A percentile compares a stretch with the other conserved stretches of the same genome.
Conservation (phyloP, 305 asterid species). For the Fraxinus velutina region DNA sequence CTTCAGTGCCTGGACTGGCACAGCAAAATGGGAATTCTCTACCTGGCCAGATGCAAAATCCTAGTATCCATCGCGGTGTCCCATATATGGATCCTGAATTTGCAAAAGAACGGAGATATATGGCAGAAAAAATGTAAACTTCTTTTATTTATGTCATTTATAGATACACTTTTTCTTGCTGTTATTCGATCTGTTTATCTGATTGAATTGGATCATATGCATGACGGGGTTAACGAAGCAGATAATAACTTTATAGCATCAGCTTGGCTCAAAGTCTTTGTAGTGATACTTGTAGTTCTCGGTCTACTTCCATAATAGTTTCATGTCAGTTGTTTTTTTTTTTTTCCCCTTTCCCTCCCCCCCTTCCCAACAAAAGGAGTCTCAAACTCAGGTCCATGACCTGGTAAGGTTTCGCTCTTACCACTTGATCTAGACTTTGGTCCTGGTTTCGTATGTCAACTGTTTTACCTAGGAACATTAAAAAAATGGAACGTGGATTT, state of each 20-base stretch:
- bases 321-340: background rate
- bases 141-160: slow-evolving; percentile 14
- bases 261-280: background rate
- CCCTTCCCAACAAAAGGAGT: background rate
- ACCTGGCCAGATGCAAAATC: slow-evolving; percentile 69
- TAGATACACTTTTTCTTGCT: background rate
- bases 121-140: slow-evolving; percentile 62
- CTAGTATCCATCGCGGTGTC: slow-evolving; percentile 44
- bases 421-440: background rate
- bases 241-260: background rate
- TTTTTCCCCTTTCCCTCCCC: background rate
- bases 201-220: background rate
- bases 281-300: background rate
- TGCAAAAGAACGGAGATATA: slow-evolving; percentile 49
- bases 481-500: background rate
- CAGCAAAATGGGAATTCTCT: slow-evolving; percentile 66
- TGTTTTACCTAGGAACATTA: background rate
- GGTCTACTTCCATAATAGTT: background rate
- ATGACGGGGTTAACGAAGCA: background rate
- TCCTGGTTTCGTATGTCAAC: background rate
- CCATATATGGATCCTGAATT: slow-evolving; percentile 49
- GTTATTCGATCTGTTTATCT: background rate
- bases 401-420: background rate
- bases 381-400: background rate
- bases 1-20: slow-evolving; percentile 46